These are phyloP conservation scores for Arthroderma sp. DNA, from an alignment of 2,329 filamentous ascomycete species.

Conservation along the genomic window DNA sequence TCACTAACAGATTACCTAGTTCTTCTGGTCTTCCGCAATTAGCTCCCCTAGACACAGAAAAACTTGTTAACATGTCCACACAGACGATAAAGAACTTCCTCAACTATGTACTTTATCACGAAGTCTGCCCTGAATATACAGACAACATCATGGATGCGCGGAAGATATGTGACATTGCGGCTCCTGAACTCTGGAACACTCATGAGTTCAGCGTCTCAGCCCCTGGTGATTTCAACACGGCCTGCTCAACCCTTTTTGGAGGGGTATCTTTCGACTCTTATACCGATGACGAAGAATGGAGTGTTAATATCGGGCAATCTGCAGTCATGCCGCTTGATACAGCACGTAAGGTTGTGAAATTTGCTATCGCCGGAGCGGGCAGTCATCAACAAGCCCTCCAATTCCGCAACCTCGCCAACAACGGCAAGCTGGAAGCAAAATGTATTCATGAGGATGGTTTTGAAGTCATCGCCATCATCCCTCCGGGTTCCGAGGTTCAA, in stretches of 20 bases:
- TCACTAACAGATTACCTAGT: conserved; percentile 20
- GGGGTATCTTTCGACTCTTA: conserved; percentile 36
- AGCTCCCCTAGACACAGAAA: conserved; percentile 42
- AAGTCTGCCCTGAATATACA: conserved; percentile 71
- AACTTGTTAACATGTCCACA: conserved; percentile 46
- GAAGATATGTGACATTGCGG: conserved; percentile 51
- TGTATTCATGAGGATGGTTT: conserved; percentile 43
- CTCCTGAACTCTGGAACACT: conserved; percentile 52
- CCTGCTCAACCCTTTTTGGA: conserved; percentile 56
- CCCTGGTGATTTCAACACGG: conserved; percentile 71
- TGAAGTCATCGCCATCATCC: conserved; percentile 44
- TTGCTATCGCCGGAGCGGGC: conserved; percentile 37
- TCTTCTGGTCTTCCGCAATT: conserved; percentile 45
- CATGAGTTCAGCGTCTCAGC: conserved; percentile 40
- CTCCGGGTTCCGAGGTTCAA: conserved; percentile 31
- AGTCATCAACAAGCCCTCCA: conserved; percentile 23
- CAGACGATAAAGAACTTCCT: conserved; percentile 72
- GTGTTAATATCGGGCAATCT: conserved; percentile 13
- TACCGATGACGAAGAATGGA: conserved; percentile 31
- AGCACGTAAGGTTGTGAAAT: conserved; percentile 38
- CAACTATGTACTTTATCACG: conserved; percentile 71
- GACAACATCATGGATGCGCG: conserved; percentile 55
- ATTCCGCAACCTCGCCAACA: conserved; percentile 25
- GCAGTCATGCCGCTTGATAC: conserved; percentile 33
- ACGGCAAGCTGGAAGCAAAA: conserved; percentile 28